Evolutionary conservation across 2,329 filamentous ascomycete species (phyloP).

Genomic region (Neocatenulostroma microsporum): DNA sequence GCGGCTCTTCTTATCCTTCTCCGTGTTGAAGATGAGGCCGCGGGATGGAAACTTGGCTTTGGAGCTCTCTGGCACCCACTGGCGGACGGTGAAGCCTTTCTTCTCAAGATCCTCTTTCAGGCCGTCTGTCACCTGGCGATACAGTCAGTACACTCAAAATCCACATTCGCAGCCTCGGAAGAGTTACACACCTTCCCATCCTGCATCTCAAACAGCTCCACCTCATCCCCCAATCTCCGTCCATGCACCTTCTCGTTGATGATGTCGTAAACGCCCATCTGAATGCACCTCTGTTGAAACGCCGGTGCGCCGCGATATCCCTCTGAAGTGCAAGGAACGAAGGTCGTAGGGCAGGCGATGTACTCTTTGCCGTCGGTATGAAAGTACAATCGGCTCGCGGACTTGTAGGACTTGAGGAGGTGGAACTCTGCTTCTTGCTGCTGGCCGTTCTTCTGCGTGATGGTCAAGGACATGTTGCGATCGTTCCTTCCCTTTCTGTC

Average conservation of each 20-base stretch:
- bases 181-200: conserved; percentile 3
- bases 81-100: background rate
- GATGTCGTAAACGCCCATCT: background rate
- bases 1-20: background rate
- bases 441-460: background rate
- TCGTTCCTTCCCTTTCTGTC: background rate
- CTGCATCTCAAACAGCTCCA: conserved; percentile 8
- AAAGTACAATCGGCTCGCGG: background rate
- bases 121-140: background rate
- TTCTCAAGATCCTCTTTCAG: background rate
- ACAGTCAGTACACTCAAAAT: background rate
- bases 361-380: background rate
- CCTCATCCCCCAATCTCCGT: conserved; percentile 5
- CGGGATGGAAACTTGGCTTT: conserved; percentile 4
- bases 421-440: conserved; percentile 1
- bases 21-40: background rate
- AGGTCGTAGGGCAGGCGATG: background rate
- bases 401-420: conserved; percentile 2
- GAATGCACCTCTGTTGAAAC: background rate
- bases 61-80: background rate
- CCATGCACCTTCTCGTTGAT: conserved; percentile 3
- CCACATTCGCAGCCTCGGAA: background rate
- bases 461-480: background rate
- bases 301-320: background rate
- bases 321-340: background rate